Conservation (phyloP, 2,329 filamentous ascomycete species). For the Colletotrichum lupini region DNA sequence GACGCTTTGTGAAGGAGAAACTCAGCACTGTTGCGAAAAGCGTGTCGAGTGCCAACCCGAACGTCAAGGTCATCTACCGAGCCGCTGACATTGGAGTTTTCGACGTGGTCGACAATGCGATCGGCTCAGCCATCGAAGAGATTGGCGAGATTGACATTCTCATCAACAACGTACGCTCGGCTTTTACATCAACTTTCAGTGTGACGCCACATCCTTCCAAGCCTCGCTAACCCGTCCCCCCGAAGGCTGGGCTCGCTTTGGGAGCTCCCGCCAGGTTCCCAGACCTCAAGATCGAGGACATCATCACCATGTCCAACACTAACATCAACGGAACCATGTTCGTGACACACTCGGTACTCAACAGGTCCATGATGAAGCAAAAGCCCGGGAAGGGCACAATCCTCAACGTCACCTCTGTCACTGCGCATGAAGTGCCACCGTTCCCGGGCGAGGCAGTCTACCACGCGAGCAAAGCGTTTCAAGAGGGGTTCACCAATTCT, state of each 20-base stretch:
- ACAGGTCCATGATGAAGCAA: slow-evolving; percentile 51
- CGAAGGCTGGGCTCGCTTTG: slow-evolving; percentile 55
- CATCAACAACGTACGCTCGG: slow-evolving; percentile 52
- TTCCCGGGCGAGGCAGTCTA: slow-evolving; percentile 62
- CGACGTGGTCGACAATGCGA: slow-evolving; percentile 44
- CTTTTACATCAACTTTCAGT: neutral
- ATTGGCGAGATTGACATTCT: slow-evolving; percentile 54
- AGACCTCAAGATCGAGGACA: slow-evolving; percentile 52
- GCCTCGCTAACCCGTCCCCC: neutral
- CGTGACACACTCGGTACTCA: slow-evolving; percentile 56
- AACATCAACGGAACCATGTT: slow-evolving; percentile 61
- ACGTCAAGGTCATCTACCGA: slow-evolving; percentile 21
- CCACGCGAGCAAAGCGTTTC: slow-evolving; percentile 57
- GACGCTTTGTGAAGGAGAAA: slow-evolving; percentile 30
- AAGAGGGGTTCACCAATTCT: slow-evolving; percentile 61
- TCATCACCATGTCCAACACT: slow-evolving; percentile 57
- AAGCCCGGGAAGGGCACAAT: slow-evolving; percentile 52
- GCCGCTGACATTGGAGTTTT: slow-evolving; percentile 46
- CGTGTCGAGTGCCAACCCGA: slow-evolving; percentile 32
- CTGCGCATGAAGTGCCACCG: slow-evolving; percentile 57
- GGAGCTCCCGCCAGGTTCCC: slow-evolving; percentile 56
- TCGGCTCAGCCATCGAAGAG: slow-evolving; percentile 45
- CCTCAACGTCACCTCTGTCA: slow-evolving; percentile 59
- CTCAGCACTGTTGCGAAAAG: slow-evolving; percentile 37
- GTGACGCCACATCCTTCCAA: neutral